phyloP scores from a whole-genome alignment of 2,329 filamentous ascomycete species.

The Elsinoe australis region DNA sequence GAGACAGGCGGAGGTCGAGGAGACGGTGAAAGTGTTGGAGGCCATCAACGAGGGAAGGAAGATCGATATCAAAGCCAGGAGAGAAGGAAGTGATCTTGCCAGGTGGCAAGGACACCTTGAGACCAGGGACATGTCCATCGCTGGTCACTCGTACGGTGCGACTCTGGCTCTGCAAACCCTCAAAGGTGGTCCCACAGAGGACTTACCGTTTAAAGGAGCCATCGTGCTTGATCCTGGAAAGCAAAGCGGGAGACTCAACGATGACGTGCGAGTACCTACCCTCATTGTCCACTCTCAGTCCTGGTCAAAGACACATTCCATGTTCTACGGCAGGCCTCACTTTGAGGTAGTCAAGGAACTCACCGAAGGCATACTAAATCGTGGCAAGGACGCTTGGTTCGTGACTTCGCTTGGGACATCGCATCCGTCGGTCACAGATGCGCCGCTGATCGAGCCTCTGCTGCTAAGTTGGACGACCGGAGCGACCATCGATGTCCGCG shows the following conservation, averaged over 20 bases:
- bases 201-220: slow-evolving; percentile 47
- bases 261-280: slow-evolving; percentile 50
- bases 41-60: slow-evolving; percentile 35
- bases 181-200: slow-evolving; percentile 39
- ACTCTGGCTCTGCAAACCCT: slow-evolving; percentile 56
- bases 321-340: slow-evolving; percentile 58
- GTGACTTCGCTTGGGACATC: slow-evolving; percentile 26
- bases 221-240: slow-evolving; percentile 62
- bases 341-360: slow-evolving; percentile 56
- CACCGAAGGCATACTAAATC: slow-evolving; percentile 37
- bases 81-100: slow-evolving; percentile 42
- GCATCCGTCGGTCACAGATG: slow-evolving; percentile 60
- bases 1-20: slow-evolving; percentile 40
- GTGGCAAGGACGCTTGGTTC: slow-evolving; percentile 18
- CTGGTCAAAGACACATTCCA: slow-evolving; percentile 51
- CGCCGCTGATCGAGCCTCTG: slow-evolving; percentile 55
- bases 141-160: slow-evolving; percentile 59
- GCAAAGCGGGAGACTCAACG: slow-evolving; percentile 53
- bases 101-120: slow-evolving; percentile 50
- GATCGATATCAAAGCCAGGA: slow-evolving; percentile 39
- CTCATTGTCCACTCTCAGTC: slow-evolving; percentile 57
- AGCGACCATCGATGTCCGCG: slow-evolving; percentile 49
- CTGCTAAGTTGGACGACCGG: slow-evolving; percentile 56
- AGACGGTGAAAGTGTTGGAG: slow-evolving; percentile 37
- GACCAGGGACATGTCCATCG: slow-evolving; percentile 48